Evolutionary conservation across 2,329 filamentous ascomycete genomes (phyloP).

Genomic region (Penicillium olsonii): DNA sequence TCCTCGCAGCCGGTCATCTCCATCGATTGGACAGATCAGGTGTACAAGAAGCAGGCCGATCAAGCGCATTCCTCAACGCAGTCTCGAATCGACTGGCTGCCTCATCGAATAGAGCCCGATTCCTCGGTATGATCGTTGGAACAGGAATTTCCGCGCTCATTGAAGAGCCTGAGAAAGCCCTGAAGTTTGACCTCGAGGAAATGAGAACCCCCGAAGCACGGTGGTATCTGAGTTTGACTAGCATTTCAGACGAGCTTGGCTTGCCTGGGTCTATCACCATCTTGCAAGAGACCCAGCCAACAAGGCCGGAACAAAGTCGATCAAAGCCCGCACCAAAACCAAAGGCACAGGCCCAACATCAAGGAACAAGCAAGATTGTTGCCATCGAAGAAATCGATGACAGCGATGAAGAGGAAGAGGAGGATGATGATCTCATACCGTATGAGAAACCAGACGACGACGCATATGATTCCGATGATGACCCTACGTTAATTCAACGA

Average conservation of each 20-base stretch:
- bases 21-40: constrained; percentile 66
- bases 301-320: constrained; percentile 15
- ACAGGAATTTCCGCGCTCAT: constrained; percentile 68
- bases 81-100: constrained; percentile 84
- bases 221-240: constrained; percentile 71
- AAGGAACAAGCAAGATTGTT: constrained; percentile 46
- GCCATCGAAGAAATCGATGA: constrained; percentile 66
- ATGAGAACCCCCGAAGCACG: constrained; percentile 69
- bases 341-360: constrained; percentile 4
- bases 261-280: constrained; percentile 53
- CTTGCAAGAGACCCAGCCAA: constrained; percentile 15
- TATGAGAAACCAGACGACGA: constrained; percentile 89
- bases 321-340: constrained; percentile 7
- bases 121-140: constrained; percentile 86
- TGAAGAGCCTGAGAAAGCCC: constrained; percentile 66
- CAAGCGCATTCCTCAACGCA: constrained; percentile 70
- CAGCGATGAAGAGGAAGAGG: constrained; percentile 43
- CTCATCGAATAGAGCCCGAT: constrained; percentile 72
- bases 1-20: constrained; percentile 76
- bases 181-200: constrained; percentile 85
- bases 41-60: constrained; percentile 68
- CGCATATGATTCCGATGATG: constrained; percentile 87
- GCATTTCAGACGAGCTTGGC: constrained; percentile 65
- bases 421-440: constrained; percentile 69
- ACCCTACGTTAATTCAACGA: constrained; percentile 80